Evolutionary conservation across 495 filamentous ascomycete species (phyloP), one percentile per base, ranked within the genome.

Genomic region (Penicillium arizonense): DNA sequence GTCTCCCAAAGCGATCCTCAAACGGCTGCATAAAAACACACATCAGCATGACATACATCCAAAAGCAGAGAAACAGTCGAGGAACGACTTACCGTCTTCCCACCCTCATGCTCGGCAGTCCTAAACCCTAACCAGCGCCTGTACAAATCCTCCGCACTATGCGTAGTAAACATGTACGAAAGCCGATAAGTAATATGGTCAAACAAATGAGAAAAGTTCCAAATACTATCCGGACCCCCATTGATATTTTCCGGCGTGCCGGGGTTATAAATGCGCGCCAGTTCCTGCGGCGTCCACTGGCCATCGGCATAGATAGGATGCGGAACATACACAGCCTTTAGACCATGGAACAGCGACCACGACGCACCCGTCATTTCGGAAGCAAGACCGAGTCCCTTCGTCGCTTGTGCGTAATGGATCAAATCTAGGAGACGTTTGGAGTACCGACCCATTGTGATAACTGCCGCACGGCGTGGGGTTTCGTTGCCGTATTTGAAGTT

Each of bases 311-410:
- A 91, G 41, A 90, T 83, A 1, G 88, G 87, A 59, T 89, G 83
- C 5, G 67, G 67, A 14, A 65, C 59, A 42, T 62, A 41, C 10
- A 67, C 62, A 16, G 59, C 62, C 37, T 92, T 91, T 43, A 90
- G 72, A 2, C 88, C 87, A 62, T 90, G 87, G 21, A 86, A 77
- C 6, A 91, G 68, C 0, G 85, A 75, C 12, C 78, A 79, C 0
- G 85, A 87, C 24, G 79, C 77, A 2, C 87, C 80, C 34, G 78
- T 82, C 86, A 89, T 88, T 58, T 91, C 87, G 1, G 84, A 84
- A 8, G 79, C 81, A 45, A 90, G 77, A 40, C 82, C 77, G 16
- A 84, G 77, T 12, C 87, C 60, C 20, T 52, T 53, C 0, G 57
- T 59, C 10, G 63, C 58, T 43, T 62, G 61, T 12, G 61, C 57